Conservation (phyloP, 2,329 filamentous ascomycete genomes). For the Spiromastix sp. region DNA sequence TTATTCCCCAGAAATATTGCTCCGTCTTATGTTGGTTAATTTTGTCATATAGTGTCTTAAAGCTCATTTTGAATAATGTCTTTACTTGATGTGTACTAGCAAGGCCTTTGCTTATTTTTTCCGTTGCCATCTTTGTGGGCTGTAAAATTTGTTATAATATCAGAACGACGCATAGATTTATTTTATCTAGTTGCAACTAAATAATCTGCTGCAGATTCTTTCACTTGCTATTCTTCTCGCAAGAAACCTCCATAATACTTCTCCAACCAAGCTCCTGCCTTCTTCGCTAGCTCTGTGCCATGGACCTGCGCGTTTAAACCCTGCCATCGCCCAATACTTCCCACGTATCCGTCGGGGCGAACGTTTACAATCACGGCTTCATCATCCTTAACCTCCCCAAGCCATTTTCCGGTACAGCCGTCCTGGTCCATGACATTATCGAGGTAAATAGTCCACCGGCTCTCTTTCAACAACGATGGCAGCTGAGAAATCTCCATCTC, state of each 20-base stretch:
- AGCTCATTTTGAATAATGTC: no score
- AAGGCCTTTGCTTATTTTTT: no score
- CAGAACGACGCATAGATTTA: no score
- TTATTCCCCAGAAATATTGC: no score
- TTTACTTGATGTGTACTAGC: no score
- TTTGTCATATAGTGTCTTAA: no score
- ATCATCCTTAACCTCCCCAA: constrained; percentile 46
- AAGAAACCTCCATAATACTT: constrained; percentile 33
- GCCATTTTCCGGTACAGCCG: constrained; percentile 57
- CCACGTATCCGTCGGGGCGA: constrained; percentile 64
- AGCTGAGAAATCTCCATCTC: constrained; percentile 57
- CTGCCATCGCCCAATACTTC: constrained; percentile 43
- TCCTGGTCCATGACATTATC: constrained; percentile 49
- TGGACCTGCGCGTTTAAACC: constrained; percentile 10
- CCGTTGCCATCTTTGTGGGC: no score
- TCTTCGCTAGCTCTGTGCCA: constrained; percentile 19
- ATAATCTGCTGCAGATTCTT: not conserved
- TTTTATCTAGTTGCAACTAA: no score
- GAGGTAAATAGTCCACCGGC: constrained; percentile 62
- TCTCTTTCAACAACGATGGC: constrained; percentile 51
- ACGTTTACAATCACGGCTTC: constrained; percentile 58
- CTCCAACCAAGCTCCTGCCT: constrained; percentile 38
- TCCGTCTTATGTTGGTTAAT: no score
- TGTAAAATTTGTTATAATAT: no score
- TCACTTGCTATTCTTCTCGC: not conserved